Base-by-base conservation (phyloP, 352 stramenopile genomes). In the Aphanomyces invadans region DNA sequence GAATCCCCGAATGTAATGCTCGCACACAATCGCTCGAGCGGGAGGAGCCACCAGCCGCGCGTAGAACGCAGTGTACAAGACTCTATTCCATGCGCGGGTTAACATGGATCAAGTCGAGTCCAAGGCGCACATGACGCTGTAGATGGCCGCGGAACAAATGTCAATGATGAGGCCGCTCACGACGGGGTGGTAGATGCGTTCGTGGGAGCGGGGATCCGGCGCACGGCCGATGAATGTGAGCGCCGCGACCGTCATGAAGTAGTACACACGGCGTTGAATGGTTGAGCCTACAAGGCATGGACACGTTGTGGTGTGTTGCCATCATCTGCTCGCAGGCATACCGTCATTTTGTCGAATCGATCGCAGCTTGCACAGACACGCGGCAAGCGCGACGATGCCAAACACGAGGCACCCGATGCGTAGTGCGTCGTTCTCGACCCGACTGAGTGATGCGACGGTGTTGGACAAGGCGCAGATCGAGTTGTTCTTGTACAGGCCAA, bases 171-270 rank as follows among this genome's bases (percentile, higher is more conserved):
- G 23, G 10, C 26, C 48, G n/a, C 21, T 33, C 19, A 36, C 28
- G 38, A 55, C 21, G 2, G 28, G 28, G 10, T 42, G 48, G 25
- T 57, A 46, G 36, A 67, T 67, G 49, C 26, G 19, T 32, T 36
- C 25, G 32, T 67, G 36, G 33, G 38, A 49, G 38, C 42, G 38
- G 0, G 60, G 60, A 33, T 67, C 60, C 19, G 54, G 3, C 0
- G 60, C 25, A 11, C 60, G 60, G 10, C n/a, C 31, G 25, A 67
- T 26, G 33, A 67, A 67, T 51, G 60, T 46, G 3, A 67, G 5
- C 15, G 31, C 32, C 31, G 60, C 29, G 1, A 67, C 28, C 10
- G 54, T 17, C 28, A 67, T 29, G 12, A 67, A 33, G 15, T 11
- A 46, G 26, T 67, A 67, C 21, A 31, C 48, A 17, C 32, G 38